These are phyloP conservation scores for Penicillium sp. DNA, from an alignment of 2,329 filamentous ascomycete genomes.

Conservation along the genomic window DNA sequence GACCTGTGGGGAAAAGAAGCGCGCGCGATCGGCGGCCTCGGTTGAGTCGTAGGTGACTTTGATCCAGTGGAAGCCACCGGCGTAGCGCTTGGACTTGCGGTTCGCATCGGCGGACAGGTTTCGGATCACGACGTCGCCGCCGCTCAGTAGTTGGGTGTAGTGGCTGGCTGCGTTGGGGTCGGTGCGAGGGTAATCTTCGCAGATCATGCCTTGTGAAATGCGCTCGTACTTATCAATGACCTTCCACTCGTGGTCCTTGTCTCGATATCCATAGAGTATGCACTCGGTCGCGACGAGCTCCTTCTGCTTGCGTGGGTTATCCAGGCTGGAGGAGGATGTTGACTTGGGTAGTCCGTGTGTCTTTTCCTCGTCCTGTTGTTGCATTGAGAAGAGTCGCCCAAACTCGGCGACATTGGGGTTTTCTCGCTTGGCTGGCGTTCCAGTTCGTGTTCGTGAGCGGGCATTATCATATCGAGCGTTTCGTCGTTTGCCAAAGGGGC, in stretches of 20 bases:
- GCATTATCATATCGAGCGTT: constrained; percentile 47
- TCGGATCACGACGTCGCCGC: constrained; percentile 70
- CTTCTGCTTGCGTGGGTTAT: constrained; percentile 39
- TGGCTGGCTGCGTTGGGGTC: constrained; percentile 70
- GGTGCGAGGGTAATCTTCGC: constrained; percentile 88
- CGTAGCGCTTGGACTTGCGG: constrained; percentile 75
- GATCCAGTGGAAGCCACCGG: constrained; percentile 89
- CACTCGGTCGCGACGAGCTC: constrained; percentile 70
- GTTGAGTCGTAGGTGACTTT: constrained; percentile 78
- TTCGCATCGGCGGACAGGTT: constrained; percentile 72
- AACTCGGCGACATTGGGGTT: constrained; percentile 55
- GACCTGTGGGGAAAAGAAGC: constrained; percentile 69
- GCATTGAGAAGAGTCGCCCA: constrained; percentile 45
- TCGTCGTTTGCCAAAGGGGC: constrained; percentile 60
- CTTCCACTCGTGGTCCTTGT: constrained; percentile 70
- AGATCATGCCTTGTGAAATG: constrained; percentile 75
- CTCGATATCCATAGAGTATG: constrained; percentile 80
- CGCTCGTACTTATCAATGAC: constrained; percentile 87
- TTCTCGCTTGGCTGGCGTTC: constrained; percentile 59
- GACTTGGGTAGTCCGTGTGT: constrained; percentile 38
- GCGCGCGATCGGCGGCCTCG: constrained; percentile 68
- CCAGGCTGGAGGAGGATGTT: constrained; percentile 44
- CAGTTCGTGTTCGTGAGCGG: constrained; percentile 58
- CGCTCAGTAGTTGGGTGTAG: constrained; percentile 71
- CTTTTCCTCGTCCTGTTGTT: constrained; percentile 48